These are phyloP conservation scores for Styphnolobium japonicum DNA, from an alignment of 306 rosid species.

Conservation along the genomic window DNA sequence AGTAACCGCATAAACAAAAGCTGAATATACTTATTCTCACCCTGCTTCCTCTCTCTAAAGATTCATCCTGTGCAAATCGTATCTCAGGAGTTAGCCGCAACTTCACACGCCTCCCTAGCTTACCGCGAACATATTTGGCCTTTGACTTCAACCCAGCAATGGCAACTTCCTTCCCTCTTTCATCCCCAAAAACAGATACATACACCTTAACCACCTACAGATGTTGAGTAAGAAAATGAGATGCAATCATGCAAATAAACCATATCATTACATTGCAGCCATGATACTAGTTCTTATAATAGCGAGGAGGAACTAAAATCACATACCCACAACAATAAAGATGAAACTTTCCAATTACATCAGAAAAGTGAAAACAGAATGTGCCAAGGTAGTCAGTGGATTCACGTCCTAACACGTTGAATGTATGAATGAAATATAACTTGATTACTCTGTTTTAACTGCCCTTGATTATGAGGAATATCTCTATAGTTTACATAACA, in stretches of 20 bases:
- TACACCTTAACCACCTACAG: constrained; percentile 80
- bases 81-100: constrained; percentile 89
- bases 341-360: neutral
- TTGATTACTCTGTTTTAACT: neutral
- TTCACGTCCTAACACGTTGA: neutral
- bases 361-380: neutral
- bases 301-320: neutral
- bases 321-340: neutral
- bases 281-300: neutral
- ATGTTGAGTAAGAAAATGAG: neutral
- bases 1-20: neutral
- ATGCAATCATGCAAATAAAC: neutral
- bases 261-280: neutral
- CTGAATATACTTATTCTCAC: constrained; percentile 33
- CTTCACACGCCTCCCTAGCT: constrained; percentile 84
- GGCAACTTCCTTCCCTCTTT: constrained; percentile 91
- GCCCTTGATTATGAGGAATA: neutral
- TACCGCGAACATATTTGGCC: constrained; percentile 80
- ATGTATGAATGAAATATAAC: neutral
- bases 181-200: constrained; percentile 93
- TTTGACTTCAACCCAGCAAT: constrained; percentile 87
- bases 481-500: neutral
- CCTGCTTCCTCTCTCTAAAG: constrained; percentile 96
- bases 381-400: neutral
- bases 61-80: constrained; percentile 83